A percentile compares a stretch with the other conserved stretches of the same genome.
Evolutionary conservation across 768 basidiomycete genomes (phyloP).

Genomic region (Daedalea quercina): DNA sequence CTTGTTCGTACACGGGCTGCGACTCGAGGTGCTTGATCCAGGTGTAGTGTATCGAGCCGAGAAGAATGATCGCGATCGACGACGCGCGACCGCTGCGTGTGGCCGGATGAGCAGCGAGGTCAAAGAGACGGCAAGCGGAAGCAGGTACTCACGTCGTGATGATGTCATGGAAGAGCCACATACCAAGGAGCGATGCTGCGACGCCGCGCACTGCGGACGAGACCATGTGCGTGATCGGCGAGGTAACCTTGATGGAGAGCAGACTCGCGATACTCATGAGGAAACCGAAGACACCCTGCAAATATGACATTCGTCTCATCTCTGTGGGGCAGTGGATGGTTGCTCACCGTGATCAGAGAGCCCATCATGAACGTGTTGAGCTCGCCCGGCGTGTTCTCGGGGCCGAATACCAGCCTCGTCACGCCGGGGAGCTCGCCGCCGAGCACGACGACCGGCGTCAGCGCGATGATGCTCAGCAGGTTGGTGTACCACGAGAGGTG

Average conservation of each 20-base stretch:
- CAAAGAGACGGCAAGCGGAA: not conserved
- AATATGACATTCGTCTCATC: not conserved
- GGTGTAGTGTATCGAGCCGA: conserved; percentile 81
- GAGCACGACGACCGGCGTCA: conserved; percentile 68
- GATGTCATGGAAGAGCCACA: conserved; percentile 76
- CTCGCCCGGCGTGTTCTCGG: conserved; percentile 31
- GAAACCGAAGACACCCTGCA: conserved; percentile 84
- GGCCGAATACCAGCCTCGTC: conserved; percentile 48
- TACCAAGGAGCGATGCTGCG: conserved; percentile 77
- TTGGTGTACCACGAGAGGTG: conserved; percentile 92
- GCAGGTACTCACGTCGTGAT: conserved; percentile 58
- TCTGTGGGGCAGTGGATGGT: not conserved
- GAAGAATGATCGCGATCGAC: conserved; percentile 76
- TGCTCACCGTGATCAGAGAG: conserved; percentile 67
- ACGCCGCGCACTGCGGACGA: conserved; percentile 95
- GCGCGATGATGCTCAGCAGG: conserved; percentile 62
- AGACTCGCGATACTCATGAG: conserved; percentile 91
- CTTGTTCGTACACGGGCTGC: conserved; percentile 50
- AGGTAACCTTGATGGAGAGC: conserved; percentile 94
- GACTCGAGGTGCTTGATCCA: conserved; percentile 80
- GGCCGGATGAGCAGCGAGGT: not conserved
- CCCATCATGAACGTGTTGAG: conserved; percentile 71
- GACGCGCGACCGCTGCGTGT: conserved; percentile 65
- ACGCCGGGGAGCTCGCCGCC: conserved; percentile 71
- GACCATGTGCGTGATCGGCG: conserved; percentile 96